Evolutionary conservation across 345 rosid species (phyloP).

Genomic region (Corchorus capsularis): DNA sequence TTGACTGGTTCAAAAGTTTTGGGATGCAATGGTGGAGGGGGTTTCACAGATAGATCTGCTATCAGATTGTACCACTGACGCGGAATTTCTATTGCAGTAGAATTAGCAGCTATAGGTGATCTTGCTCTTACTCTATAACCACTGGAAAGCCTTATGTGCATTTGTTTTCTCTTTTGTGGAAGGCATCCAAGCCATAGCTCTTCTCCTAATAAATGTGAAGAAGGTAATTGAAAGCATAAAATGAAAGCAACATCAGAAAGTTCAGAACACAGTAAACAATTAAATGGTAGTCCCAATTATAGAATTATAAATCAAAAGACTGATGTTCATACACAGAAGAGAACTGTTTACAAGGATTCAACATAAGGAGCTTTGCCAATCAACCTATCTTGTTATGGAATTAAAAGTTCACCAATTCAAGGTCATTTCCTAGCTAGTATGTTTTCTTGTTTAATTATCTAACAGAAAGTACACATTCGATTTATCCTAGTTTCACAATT

Average conservation of each 20-base stretch:
- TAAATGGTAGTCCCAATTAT: background rate
- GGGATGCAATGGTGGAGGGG: conserved; percentile 84
- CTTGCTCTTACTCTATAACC: conserved; percentile 45
- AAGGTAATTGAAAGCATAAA: background rate
- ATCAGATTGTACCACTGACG: conserved; percentile 68
- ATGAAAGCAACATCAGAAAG: conserved; percentile 7
- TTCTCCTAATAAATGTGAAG: conserved; percentile 20
- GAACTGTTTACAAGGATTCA: background rate
- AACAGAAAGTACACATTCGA: too few species aligned
- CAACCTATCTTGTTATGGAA: background rate
- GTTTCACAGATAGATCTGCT: conserved; percentile 82
- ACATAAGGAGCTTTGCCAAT: background rate
- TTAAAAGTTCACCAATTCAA: background rate
- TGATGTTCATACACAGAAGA: background rate
- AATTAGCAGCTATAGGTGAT: conserved; percentile 36
- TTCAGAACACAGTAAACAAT: background rate
- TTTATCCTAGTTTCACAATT: background rate
- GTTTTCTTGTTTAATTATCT: background rate
- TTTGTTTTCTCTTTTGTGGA: conserved; percentile 28
- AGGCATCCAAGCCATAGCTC: conserved; percentile 34
- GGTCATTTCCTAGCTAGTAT: too few species aligned
- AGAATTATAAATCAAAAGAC: background rate
- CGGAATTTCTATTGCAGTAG: conserved; percentile 51
- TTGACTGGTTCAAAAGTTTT: conserved; percentile 68
- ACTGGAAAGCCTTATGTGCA: conserved; percentile 33